Base-by-base conservation (phyloP, 257 asterid genomes). In the Prunella vulgaris region DNA sequence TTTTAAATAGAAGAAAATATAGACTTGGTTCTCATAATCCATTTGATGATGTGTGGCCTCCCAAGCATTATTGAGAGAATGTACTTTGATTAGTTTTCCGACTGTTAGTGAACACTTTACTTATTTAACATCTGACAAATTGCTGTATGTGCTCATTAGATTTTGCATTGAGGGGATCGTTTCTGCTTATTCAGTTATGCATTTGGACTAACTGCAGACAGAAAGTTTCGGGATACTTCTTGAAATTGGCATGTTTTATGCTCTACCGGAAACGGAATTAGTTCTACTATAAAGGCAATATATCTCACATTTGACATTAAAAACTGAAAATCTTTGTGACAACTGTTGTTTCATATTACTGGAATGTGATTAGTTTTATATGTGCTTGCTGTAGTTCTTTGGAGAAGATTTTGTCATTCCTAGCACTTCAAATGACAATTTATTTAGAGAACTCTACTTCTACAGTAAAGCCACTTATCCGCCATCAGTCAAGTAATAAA, bases 61-160 rank as follows among this genome's bases (percentile, higher is more conserved):
- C 63, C 32, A 38, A 49, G 46, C 44, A 62, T 37, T 69, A 38
- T 30, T 65, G 37, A 60, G 57, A 56, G 53, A 59, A 37, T 32
- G 46, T 68, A 32, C 49, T 48, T 4, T 63, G 9, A 73, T 52
- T 12, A 51, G 67, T 40, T 72, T 52, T 61, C 64, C 28, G 38
- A 18, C 13, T 38, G 5, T 70, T 76, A 69, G 18, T 33, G 42
- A 35, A 51, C 21, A 18, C 20, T 3, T 10, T n/a, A n/a, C n/a
- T n/a, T n/a, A 13, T 48, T 51, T 63, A 52, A 28, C 49, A 40
- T 28, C 12, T 5, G 37, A 10, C 66, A 14, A 32, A 37, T 2
- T 62, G 53, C 24, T 40, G 8, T 21, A 9, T 58, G 20, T 5
- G 5, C 5, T 13, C 49, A 66, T 66, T 66, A 42, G 42, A 63